Base-by-base conservation (phyloP, 768 basidiomycete species). In the Leccinum disarticulatum region DNA sequence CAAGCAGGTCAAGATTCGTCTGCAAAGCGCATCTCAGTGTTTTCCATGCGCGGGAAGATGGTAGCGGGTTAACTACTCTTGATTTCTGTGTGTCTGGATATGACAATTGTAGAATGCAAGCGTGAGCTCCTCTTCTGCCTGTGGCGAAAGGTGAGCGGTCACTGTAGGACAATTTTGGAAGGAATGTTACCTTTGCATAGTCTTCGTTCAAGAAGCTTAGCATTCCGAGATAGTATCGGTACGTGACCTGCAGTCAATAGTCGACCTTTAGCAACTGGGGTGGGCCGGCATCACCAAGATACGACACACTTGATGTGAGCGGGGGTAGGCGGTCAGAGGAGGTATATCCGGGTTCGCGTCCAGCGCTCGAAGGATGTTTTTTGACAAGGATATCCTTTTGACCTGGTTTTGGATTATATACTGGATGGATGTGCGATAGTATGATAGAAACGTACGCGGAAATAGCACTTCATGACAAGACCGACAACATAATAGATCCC, bases 181-280 rank as follows among this genome's bases (percentile, higher is more conserved):
- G 17, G 13, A 51, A 38, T 63, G 72, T 33, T 52, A 88, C 93
- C 77, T 93, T 93, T 41, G 77, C 80, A 68, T 93, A 95, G 52
- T 96, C 90, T 71, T 98, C 97, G 67, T 92, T 92, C 61, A 98
- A 74, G 76, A 98, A 98, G 69, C 86, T 88, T 61, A 98, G 80
- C 87, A 98, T 92, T 62, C 96, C 97, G 52, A 97, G 76, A 70
- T 98, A 98, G 79, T 96, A 99, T 61, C 87, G 81, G 76, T 91
- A 97, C 25, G 95, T 95, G 54, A 97, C 93, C 90, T 94, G 77
- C 60, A 60, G 64, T 60, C 58, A 52, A 47, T 69, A 51, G 70
- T 67, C 25, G 38, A 52, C 33, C 47, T 64, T 56, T 56, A 59
- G 61, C 47, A 58, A 62, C 28, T 28, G 50, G 35, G 30, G 14